Conservation (phyloP, 1,139 yeast species). For the Geotrichum fermentans region DNA sequence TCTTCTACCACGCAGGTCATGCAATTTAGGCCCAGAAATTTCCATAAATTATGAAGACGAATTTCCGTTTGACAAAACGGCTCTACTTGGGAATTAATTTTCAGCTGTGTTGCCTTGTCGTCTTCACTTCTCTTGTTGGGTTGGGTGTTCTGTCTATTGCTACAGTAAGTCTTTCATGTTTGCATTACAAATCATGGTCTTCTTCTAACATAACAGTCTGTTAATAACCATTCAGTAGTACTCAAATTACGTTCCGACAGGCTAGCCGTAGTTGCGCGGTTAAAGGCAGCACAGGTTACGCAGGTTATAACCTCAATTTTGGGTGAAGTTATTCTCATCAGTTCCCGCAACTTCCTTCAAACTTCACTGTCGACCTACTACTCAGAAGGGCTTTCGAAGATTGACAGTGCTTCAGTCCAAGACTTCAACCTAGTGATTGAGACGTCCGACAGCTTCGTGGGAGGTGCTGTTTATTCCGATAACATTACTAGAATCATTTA, state of each 20-base stretch:
- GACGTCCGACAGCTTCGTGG: constrained; percentile 29
- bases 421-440: constrained; percentile 27
- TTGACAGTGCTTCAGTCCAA: constrained; percentile 17
- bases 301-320: constrained; percentile 60
- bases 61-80: constrained; percentile 2
- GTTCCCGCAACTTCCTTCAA: constrained; percentile 32
- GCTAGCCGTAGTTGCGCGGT: constrained; percentile 69
- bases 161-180: constrained; percentile 42
- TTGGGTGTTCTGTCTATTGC: constrained; percentile 66
- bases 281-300: constrained; percentile 72
- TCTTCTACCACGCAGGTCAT: no score
- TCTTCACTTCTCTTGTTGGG: constrained; percentile 67
- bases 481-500: constrained; percentile 16
- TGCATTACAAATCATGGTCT: constrained; percentile 3
- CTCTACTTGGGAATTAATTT: constrained; percentile 38
- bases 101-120: constrained; percentile 69
- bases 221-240: constrained; percentile 61
- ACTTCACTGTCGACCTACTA: constrained; percentile 28
- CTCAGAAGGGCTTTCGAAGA: constrained; percentile 19
- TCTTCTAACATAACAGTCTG: constrained; percentile 31
- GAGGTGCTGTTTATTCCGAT: constrained; percentile 27
- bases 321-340: constrained; percentile 48
- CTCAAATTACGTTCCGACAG: constrained; percentile 63
- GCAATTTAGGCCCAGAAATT: no score
- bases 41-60: neutral